Evolutionary conservation across 176 grass and related monocot species (phyloP).

Genomic region (Rhynchospora pubera): DNA sequence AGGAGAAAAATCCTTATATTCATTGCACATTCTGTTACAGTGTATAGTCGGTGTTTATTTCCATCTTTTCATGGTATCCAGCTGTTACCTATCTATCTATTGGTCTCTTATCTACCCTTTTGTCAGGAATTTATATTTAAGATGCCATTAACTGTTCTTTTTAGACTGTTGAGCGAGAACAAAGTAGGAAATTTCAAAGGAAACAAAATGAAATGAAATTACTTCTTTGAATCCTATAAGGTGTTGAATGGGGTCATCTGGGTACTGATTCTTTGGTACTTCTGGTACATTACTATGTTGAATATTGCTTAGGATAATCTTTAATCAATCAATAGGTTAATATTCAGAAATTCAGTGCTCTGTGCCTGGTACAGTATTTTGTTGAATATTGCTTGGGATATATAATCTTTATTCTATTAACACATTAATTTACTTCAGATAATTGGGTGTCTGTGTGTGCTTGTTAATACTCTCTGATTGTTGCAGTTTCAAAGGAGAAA

Average conservation of each 20-base stretch:
- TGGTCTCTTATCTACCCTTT: not conserved
- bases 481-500: conserved; percentile 94
- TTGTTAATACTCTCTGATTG: conserved; percentile 5
- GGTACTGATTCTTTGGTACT: not conserved
- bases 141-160: not conserved
- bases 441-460: not conserved
- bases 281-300: not conserved
- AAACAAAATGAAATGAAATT: not conserved
- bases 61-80: not conserved
- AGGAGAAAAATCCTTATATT: not conserved
- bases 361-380: not conserved
- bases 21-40: not conserved
- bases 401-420: too few species aligned
- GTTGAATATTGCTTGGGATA: not conserved
- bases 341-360: not conserved
- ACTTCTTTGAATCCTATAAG: not conserved
- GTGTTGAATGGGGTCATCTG: not conserved
- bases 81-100: not conserved
- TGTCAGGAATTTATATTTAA: not conserved
- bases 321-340: not conserved
- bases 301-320: not conserved
- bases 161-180: not conserved
- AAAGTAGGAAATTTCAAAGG: not conserved
- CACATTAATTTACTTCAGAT: too few species aligned
- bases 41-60: not conserved